A percentile compares a stretch with the other conserved stretches of the same genome.
Conservation (phyloP, 495 filamentous ascomycete species). For the Lophiostoma macrostomum region DNA sequence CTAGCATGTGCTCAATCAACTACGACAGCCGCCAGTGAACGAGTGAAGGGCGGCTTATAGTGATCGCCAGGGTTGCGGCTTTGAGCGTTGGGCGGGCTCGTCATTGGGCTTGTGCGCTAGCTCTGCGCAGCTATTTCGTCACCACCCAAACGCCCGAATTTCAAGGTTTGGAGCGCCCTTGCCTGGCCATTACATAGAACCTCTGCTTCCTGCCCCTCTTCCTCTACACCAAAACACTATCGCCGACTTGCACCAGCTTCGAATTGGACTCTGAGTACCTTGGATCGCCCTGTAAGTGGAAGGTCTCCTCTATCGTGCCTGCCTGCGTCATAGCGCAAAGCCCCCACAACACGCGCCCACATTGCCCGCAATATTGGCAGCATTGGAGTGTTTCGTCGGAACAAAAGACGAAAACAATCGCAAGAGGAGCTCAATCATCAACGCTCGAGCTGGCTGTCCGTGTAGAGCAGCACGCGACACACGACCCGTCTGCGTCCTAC, state of each 20-base stretch:
- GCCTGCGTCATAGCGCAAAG: slow-evolving; percentile 16
- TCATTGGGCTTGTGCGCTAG: slow-evolving; percentile 11
- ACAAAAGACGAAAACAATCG: no score
- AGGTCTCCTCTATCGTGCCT: neutral
- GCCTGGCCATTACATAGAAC: slow-evolving; percentile 11
- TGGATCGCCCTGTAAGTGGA: slow-evolving; percentile 7
- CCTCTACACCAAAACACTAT: neutral
- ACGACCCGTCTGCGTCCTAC: no score
- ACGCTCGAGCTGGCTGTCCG: no score
- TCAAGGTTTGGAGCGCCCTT: slow-evolving; percentile 20
- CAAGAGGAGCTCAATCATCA: no score
- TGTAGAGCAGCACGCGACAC: no score
- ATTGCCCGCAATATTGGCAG: no score
- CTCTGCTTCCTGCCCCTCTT: neutral
- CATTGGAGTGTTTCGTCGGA: no score
- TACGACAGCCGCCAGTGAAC: no score
- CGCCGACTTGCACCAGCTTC: neutral
- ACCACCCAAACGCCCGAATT: slow-evolving; percentile 23
- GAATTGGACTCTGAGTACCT: neutral
- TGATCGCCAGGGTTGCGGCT: slow-evolving; percentile 5
- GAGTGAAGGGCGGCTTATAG: slow-evolving; percentile 14
- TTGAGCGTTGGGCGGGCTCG: neutral
- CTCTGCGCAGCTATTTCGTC: slow-evolving; percentile 32
- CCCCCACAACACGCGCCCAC: no score
- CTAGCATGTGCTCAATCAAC: no score